Percentiles rank a stretch among this genome's conserved stretches.
phyloP scores from a whole-genome alignment of 2,329 filamentous ascomycete species.

The Xylaria sp. region DNA sequence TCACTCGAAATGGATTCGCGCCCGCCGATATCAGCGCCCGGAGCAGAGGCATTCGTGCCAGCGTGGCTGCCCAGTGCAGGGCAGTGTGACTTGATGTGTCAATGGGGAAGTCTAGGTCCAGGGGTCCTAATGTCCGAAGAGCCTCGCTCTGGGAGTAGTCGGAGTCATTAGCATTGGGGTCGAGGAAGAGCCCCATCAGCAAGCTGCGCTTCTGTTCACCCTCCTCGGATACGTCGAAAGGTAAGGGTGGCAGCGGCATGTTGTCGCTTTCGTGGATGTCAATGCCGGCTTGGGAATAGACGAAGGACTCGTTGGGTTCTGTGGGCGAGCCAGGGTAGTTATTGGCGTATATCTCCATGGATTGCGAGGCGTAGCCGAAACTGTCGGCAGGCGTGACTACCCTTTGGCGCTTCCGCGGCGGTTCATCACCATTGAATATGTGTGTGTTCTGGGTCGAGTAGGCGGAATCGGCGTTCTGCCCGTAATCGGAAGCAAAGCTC shows the following conservation, averaged over 20 bases:
- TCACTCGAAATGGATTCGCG: constrained; percentile 85
- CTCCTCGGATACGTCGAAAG: constrained; percentile 62
- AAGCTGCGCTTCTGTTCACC: constrained; percentile 80
- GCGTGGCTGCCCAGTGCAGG: constrained; percentile 92
- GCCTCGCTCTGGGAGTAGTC: constrained; percentile 71
- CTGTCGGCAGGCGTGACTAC: constrained; percentile 60
- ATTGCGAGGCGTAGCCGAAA: constrained; percentile 55
- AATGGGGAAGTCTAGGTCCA: constrained; percentile 89
- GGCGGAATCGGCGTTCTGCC: constrained; percentile 70
- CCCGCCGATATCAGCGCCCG: constrained; percentile 81
- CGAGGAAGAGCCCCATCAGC: constrained; percentile 81
- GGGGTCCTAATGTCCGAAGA: constrained; percentile 72
- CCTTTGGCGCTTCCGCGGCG: constrained; percentile 78
- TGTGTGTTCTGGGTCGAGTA: constrained; percentile 63
- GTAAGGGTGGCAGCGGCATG: constrained; percentile 66
- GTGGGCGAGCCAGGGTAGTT: constrained; percentile 73
- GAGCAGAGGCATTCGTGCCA: constrained; percentile 82
- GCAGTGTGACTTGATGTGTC: constrained; percentile 88
- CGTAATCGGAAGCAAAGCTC: constrained; percentile 76
- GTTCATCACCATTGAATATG: constrained; percentile 66
- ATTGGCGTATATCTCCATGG: constrained; percentile 49
- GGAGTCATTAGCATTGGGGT: constrained; percentile 69
- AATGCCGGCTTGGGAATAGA: constrained; percentile 60
- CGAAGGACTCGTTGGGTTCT: constrained; percentile 78
- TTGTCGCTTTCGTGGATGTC: constrained; percentile 55